These are phyloP conservation scores for Mortierella claussenii DNA, from an alignment of 192 early-diverging fungal species.

Conservation along the genomic window DNA sequence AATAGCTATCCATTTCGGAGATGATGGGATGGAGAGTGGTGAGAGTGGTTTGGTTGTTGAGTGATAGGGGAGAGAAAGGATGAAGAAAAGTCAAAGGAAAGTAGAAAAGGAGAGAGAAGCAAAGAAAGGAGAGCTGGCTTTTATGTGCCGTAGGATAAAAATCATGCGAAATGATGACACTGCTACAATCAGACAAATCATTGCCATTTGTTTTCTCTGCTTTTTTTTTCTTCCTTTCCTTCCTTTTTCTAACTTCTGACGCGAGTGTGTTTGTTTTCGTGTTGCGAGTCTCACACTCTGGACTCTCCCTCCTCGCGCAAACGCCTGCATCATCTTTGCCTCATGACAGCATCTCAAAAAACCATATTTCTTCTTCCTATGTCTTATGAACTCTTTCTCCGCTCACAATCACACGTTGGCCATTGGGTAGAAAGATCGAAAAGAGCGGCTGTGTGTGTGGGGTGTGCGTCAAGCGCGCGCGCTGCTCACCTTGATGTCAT, in stretches of 20 bases:
- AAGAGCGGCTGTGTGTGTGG: background rate
- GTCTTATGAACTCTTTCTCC: too few relatives aligned
- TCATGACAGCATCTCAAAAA: background rate
- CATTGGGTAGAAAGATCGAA: too few relatives aligned
- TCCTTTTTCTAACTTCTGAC: too few relatives aligned
- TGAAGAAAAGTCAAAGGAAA: background rate
- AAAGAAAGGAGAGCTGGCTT: background rate
- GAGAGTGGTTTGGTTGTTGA: background rate
- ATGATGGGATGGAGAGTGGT: background rate
- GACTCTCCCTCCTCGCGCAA: background rate
- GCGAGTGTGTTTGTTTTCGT: too few relatives aligned
- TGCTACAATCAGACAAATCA: too few relatives aligned
- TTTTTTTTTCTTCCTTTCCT: too few relatives aligned
- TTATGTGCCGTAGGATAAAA: background rate
- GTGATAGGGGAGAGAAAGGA: background rate
- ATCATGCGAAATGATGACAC: slow-evolving; percentile 1
- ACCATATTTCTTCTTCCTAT: too few relatives aligned
- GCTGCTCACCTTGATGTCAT: slow-evolving; percentile 5
- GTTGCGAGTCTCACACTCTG: background rate
- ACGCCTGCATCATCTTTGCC: background rate
- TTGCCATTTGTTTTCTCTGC: too few relatives aligned
- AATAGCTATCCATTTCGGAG: slow-evolving; percentile 20
- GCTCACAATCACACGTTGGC: too few relatives aligned
- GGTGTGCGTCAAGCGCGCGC: background rate
- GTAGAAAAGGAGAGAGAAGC: slow-evolving; percentile 1